A percentile compares a stretch with the other conserved stretches of the same genome.
These are phyloP conservation scores for Aureobasidium sp. DNA, from an alignment of 2,329 filamentous ascomycete genomes.

Conservation along the genomic window DNA sequence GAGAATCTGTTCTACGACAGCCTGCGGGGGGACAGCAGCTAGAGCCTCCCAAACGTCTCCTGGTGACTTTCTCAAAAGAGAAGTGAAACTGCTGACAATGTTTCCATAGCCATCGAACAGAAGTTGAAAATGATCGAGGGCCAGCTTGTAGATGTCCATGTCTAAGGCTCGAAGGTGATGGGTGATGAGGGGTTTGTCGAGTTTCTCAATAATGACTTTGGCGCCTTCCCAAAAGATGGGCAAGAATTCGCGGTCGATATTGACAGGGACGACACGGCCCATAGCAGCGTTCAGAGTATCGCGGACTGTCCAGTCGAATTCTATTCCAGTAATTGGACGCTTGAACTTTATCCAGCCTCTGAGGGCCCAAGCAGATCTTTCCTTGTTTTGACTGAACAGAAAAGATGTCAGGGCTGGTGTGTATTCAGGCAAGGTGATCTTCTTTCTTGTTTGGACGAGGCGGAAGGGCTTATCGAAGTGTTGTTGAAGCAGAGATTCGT, in stretches of 20 bases:
- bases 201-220: slow-evolving; percentile 60
- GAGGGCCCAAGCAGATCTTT: slow-evolving; percentile 58
- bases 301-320: slow-evolving; percentile 83
- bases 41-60: slow-evolving; percentile 84
- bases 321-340: slow-evolving; percentile 55
- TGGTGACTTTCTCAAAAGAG: slow-evolving; percentile 65
- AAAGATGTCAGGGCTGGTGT: slow-evolving; percentile 80
- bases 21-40: slow-evolving; percentile 67
- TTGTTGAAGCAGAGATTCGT: slow-evolving; percentile 42
- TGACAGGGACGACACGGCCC: slow-evolving; percentile 49
- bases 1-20: slow-evolving; percentile 78
- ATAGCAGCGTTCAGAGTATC: slow-evolving; percentile 63
- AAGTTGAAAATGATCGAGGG: slow-evolving; percentile 55
- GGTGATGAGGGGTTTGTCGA: slow-evolving; percentile 66
- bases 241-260: slow-evolving; percentile 47
- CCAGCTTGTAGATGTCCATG: slow-evolving; percentile 53
- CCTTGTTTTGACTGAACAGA: slow-evolving; percentile 63
- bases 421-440: slow-evolving; percentile 65
- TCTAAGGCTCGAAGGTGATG: slow-evolving; percentile 74
- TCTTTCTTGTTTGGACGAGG: slow-evolving; percentile 67
- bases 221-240: slow-evolving; percentile 74
- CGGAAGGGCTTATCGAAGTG: slow-evolving; percentile 79
- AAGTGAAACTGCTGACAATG: slow-evolving; percentile 61
- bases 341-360: slow-evolving; percentile 60
- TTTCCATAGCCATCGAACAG: slow-evolving; percentile 50